A percentile compares a stretch with the other conserved stretches of the same genome.
These are phyloP conservation scores for Daldinia sp. DNA, from an alignment of 2,329 filamentous ascomycete genomes.

Conservation along the genomic window DNA sequence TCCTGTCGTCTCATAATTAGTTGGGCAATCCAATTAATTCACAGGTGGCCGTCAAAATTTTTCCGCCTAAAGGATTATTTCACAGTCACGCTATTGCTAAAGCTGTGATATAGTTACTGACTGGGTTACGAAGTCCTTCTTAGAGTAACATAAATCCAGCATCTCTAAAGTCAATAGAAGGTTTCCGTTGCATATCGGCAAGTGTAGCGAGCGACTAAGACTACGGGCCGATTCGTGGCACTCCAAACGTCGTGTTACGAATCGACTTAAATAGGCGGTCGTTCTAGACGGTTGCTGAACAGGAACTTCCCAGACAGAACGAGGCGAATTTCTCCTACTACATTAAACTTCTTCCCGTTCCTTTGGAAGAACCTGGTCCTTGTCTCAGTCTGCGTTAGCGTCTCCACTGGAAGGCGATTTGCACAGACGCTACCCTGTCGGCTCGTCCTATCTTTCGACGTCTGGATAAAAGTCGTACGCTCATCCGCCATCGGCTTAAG, in stretches of 20 bases:
- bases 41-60: constrained; percentile 17
- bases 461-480: constrained; percentile 36
- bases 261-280: constrained; percentile 18
- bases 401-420: constrained; percentile 38
- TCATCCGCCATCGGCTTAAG: constrained; percentile 34
- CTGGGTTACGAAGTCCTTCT: constrained; percentile 15
- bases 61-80: constrained; percentile 13
- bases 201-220: constrained; percentile 19
- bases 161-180: not conserved
- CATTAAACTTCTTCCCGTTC: constrained; percentile 37
- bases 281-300: constrained; percentile 28
- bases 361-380: constrained; percentile 41
- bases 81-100: constrained; percentile 12
- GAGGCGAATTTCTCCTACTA: constrained; percentile 33
- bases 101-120: constrained; percentile 17
- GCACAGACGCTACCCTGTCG: constrained; percentile 38
- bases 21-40: constrained; percentile 12
- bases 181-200: constrained; percentile 25
- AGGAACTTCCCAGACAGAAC: constrained; percentile 20
- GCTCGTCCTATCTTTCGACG: constrained; percentile 33
- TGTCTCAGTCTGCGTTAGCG: constrained; percentile 35
- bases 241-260: constrained; percentile 33
- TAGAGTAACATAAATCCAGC: not conserved
- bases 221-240: constrained; percentile 31
- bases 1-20: constrained; percentile 17